Evolutionary conservation across 495 filamentous ascomycete species (phyloP), one percentile per base, ranked within the genome.

Genomic region (Ascobolus immersus): DNA sequence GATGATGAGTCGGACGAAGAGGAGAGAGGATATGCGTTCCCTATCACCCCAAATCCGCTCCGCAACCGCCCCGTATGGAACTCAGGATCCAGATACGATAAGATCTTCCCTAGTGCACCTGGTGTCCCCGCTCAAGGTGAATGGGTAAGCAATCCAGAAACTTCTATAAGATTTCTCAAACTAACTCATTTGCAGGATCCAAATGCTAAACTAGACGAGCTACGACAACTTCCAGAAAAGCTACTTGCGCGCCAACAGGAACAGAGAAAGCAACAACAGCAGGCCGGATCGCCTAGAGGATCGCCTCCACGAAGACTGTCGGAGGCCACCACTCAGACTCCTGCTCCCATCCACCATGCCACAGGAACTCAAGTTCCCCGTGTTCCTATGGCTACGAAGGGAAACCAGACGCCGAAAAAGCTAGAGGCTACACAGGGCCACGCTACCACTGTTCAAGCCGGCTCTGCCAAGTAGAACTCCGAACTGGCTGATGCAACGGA

Each of bases 111-210:
- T n/a, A 46, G 44, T 21, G 44, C 44, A 14, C 37, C 34, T 25
- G 44, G 44, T 29, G 46, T 46, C 28, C 43, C 44, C 32, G 40
- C 44, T n/a, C 44, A 43, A 26, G 43, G 45, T 38, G 37, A 49
- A 43, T 50, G 47, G 47, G 47, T 49, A 42, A 35, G 47, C 37
- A 23, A 21, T 35, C 20, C 1, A 18, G 15, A 14, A 26, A 14
- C 7, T 37, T 35, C 21, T 27, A 28, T 14, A 18, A 26, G 32
- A 36, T 28, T n/a, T 31, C 28, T 14, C n/a, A 10, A 31, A 17
- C 45, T 44, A 18, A 48, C 34, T 34, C 23, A 29, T 24, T 35
- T 38, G 21, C 29, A 50, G 47, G 47, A 50, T 37, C 47, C 47
- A 24, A 42, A 49, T 22, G 41, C 36, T 34, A 50, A 50, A 17